Percentiles rank a stretch among this genome's conserved stretches.
These are phyloP conservation scores for Colletotrichum liriopes DNA, from an alignment of 2,329 filamentous ascomycete species.

Conservation along the genomic window DNA sequence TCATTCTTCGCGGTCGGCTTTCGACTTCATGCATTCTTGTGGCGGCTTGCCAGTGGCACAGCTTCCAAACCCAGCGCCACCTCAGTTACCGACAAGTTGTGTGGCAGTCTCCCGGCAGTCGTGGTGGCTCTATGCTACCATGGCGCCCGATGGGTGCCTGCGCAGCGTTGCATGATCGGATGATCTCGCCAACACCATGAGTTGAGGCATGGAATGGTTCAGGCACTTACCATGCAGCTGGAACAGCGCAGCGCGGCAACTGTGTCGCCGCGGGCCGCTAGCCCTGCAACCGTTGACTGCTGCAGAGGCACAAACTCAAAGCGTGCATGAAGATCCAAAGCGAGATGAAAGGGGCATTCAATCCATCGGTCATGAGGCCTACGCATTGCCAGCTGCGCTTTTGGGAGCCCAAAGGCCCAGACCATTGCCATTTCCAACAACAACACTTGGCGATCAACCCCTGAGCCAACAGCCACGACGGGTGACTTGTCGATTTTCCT, in stretches of 20 bases:
- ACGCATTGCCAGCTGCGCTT: slow-evolving; percentile 11
- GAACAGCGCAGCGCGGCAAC: slow-evolving; percentile 33
- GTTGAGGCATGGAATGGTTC: slow-evolving; percentile 24
- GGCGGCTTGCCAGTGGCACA: not conserved
- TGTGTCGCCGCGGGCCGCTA: slow-evolving; percentile 33
- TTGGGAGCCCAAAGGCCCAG: slow-evolving; percentile 17
- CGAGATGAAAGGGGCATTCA: slow-evolving; percentile 40
- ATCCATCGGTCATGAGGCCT: slow-evolving; percentile 22
- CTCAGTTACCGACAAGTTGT: not conserved
- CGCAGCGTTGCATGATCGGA: slow-evolving; percentile 41
- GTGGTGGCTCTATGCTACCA: slow-evolving; percentile 8
- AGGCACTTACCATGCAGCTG: slow-evolving; percentile 41
- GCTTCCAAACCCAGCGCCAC: not conserved
- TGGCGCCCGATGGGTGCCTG: not conserved
- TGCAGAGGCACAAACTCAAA: slow-evolving; percentile 23
- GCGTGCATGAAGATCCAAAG: slow-evolving; percentile 36
- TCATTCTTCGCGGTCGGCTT: not conserved
- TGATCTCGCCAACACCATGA: slow-evolving; percentile 28
- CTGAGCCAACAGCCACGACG: slow-evolving; percentile 4
- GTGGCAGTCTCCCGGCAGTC: slow-evolving; percentile 17
- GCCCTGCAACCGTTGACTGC: slow-evolving; percentile 29
- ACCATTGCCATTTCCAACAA: slow-evolving; percentile 14
- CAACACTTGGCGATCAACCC: slow-evolving; percentile 23
- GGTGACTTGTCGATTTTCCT: not conserved
- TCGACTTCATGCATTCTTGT: not conserved